Evolutionary conservation across 225 moss, liverwort and hornwort genomes (phyloP).

Genomic region (Sphagnum contortum): DNA sequence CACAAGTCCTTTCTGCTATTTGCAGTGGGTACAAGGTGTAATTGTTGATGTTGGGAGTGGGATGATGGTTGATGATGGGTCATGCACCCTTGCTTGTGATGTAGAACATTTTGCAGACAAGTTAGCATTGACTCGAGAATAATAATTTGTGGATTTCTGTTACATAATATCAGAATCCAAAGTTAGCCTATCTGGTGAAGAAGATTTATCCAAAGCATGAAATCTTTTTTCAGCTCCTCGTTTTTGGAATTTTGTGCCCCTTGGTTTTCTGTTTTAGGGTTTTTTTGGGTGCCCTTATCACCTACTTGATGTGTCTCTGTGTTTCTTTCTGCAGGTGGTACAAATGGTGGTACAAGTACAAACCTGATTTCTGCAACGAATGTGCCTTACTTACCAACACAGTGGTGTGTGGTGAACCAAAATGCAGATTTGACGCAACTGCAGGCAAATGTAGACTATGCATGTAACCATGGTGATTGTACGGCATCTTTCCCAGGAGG

Average conservation of each 20-base stretch:
- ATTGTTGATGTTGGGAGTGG: neutral
- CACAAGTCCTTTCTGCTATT: no score
- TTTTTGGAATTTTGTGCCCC: conserved; percentile 13
- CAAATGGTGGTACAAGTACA: conserved; percentile 8
- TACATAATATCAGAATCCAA: no score
- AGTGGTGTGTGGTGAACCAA: conserved; percentile 72
- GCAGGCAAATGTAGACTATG: conserved; percentile 46
- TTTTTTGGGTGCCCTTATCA: no score
- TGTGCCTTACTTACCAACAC: conserved; percentile 23
- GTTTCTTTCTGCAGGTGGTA: conserved; percentile 19
- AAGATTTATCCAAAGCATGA: neutral
- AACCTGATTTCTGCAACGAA: conserved; percentile 10
- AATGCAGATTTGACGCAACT: conserved; percentile 14
- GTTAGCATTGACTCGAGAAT: no score
- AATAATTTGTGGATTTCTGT: no score
- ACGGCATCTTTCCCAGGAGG: conserved; percentile 44
- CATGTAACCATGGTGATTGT: conserved; percentile 65
- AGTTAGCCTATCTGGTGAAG: neutral
- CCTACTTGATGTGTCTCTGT: neutral
- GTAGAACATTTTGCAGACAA: no score
- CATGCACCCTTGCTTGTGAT: neutral
- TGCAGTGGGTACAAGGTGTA: neutral
- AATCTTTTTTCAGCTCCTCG: conserved; percentile 10
- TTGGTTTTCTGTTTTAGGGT: no score
- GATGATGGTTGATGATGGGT: neutral